Evolutionary conservation across 1,284 basidiomycete species (phyloP).

Genomic region (Termitomyces sp.): DNA sequence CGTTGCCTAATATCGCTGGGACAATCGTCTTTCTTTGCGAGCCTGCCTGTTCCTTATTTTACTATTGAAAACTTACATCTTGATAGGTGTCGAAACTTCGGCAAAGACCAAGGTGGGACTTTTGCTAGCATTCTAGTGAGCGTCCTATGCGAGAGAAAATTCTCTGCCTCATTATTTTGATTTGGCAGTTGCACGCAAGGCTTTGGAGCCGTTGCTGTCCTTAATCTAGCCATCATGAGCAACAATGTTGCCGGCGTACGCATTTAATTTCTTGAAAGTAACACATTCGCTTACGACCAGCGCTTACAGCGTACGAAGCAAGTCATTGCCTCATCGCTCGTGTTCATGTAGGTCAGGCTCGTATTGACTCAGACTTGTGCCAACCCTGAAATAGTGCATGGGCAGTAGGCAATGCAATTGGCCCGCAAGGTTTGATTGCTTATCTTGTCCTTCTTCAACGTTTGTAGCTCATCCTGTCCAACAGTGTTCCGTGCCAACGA

Average conservation of each 20-base stretch:
- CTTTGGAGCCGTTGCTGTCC: slow-evolving; percentile 37
- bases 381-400: slow-evolving; percentile 29
- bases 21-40: slow-evolving; percentile 44
- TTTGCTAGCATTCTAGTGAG: slow-evolving; percentile 45
- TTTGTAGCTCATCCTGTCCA: background rate
- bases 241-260: slow-evolving; percentile 40
- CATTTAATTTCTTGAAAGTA: slow-evolving; percentile 26
- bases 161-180: background rate
- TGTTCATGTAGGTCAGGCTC: slow-evolving; percentile 33
- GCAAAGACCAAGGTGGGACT: slow-evolving; percentile 41
- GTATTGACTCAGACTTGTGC: background rate
- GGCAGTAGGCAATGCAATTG: slow-evolving; percentile 46
- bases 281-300: background rate
- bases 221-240: slow-evolving; percentile 42
- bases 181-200: slow-evolving; percentile 37
- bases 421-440: slow-evolving; percentile 33
- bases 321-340: slow-evolving; percentile 38
- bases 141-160: background rate
- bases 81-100: slow-evolving; percentile 33
- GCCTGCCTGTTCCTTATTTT: background rate
- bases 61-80: background rate
- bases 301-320: slow-evolving; percentile 37
- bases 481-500: slow-evolving; percentile 43
- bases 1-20: slow-evolving; percentile 43
- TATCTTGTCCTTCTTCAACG: background rate